Evolutionary conservation across 176 grass and related monocot genomes (phyloP), one percentile per base, ranked within the genome.

Genomic region (Alopecurus myosuroides): DNA sequence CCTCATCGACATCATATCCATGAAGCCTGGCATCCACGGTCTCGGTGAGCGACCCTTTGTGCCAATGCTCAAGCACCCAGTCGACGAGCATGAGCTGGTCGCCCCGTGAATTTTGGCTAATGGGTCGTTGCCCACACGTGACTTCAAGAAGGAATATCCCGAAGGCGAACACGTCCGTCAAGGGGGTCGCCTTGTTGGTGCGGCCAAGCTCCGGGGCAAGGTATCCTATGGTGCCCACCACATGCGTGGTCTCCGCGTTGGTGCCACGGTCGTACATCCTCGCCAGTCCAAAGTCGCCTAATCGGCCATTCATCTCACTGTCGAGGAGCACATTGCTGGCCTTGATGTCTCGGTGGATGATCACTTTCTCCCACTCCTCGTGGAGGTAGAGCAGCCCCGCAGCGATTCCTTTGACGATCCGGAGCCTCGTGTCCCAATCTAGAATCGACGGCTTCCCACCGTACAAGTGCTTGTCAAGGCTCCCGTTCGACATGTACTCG

Each of bases 341-440:
- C 37, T 71, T 71, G 5, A 44, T 44, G 39, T 71, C 39, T 23
- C 39, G 11, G 12, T 71, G 68, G 12, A 71, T 71, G 68, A 71
- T 42, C 39, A 71, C 69, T 9, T 45, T 71, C 69, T 71, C 69
- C 40, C 69, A 71, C 37, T 71, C 69, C 69, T 71, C 69, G 3
- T 71, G 69, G n/a, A 71, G 69, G n/a, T 71, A 71, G 69, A 71
- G 69, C 69, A 71, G 2, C n/a, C 69, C 69, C 12, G 69, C 44
- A 8, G 69, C 69, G 9, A 71, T 71, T 17, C 68, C 68, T 14
- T 44, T 71, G 68, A 71, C 44, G 39, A 44, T 14, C 37, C n/a
- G n/a, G 13, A 71, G 45, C 69, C 40, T 71, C 41, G 44, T 44
- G 11, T 71, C 39, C 69, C 69, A 71, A 45, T 45, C 69, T 5